phyloP scores from a whole-genome alignment of 2,329 filamentous ascomycete genomes.

The Cryphonectria japonica region DNA sequence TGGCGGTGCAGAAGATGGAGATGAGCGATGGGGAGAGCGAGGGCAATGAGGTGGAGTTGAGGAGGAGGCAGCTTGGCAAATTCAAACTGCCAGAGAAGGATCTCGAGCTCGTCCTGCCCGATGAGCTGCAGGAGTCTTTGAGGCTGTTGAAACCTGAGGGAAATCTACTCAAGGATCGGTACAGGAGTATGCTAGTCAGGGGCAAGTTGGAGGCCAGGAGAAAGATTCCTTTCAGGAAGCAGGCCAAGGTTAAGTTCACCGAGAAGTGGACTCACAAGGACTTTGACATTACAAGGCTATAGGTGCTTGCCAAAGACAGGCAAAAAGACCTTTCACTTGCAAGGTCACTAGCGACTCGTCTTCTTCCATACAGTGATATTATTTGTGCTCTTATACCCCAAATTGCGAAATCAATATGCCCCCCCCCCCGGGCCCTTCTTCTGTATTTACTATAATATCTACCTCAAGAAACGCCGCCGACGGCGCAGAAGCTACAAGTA shows the following conservation, averaged over 20 bases:
- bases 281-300: slow-evolving; percentile 60
- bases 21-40: slow-evolving; percentile 56
- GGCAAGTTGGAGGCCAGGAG: slow-evolving; percentile 87
- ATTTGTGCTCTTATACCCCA: not conserved
- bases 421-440: not conserved
- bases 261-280: slow-evolving; percentile 99
- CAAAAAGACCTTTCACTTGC: not conserved
- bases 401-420: not conserved
- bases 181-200: slow-evolving; percentile 83
- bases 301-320: slow-evolving; percentile 12
- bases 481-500: not conserved
- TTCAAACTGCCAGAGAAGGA: slow-evolving; percentile 75
- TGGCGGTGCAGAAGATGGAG: slow-evolving; percentile 48
- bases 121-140: slow-evolving; percentile 83
- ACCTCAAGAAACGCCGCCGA: not conserved
- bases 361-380: not conserved
- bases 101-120: slow-evolving; percentile 78
- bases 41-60: slow-evolving; percentile 65
- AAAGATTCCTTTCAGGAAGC: slow-evolving; percentile 78
- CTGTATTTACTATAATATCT: not conserved
- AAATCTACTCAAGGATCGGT: slow-evolving; percentile 91
- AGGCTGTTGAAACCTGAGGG: slow-evolving; percentile 88
- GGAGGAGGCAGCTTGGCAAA: slow-evolving; percentile 75
- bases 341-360: not conserved
- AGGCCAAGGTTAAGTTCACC: slow-evolving; percentile 77